A percentile compares a stretch with the other conserved stretches of the same genome.
Evolutionary conservation across 2,329 filamentous ascomycete species (phyloP).

Genomic region (Exserohilum turcica): DNA sequence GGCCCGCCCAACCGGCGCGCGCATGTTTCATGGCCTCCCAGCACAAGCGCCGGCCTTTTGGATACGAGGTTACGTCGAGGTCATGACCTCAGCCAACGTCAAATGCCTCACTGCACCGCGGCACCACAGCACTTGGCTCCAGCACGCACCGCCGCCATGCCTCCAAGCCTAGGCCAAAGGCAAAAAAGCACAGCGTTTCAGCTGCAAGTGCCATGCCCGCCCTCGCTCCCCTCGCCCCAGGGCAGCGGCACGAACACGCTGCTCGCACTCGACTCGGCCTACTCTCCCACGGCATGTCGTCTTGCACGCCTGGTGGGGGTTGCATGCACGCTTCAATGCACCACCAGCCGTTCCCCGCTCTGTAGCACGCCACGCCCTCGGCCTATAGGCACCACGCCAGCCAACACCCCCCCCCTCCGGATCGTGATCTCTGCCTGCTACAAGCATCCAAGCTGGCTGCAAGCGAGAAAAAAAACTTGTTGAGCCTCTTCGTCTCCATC

Average conservation of each 20-base stretch:
- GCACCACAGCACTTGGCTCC: not conserved
- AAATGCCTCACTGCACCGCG: conserved; percentile 7
- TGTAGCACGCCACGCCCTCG: conserved; percentile 11
- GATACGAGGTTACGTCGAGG: conserved; percentile 9
- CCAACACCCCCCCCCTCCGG: not conserved
- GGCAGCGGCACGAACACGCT: conserved; percentile 1
- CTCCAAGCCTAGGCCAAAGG: conserved; percentile 3
- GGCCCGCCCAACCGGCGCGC: not conserved
- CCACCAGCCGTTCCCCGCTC: conserved; percentile 19
- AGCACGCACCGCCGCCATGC: conserved; percentile 4
- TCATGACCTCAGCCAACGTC: conserved; percentile 14
- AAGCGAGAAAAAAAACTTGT: conserved; percentile 6
- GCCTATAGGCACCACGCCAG: conserved; percentile 14
- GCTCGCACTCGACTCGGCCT: not conserved
- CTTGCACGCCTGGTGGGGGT: conserved; percentile 6
- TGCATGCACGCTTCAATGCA: conserved; percentile 15
- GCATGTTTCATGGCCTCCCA: conserved; percentile 8
- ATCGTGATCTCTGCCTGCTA: conserved; percentile 15
- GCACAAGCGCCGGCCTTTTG: conserved; percentile 5
- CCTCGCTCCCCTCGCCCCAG: not conserved
- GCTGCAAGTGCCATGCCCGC: not conserved
- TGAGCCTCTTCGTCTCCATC: conserved; percentile 12
- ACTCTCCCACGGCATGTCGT: not conserved
- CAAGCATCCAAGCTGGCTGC: not conserved
- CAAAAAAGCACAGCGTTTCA: conserved; percentile 5